Evolutionary conservation across 768 basidiomycete species (phyloP).

Genomic region (Mrakia gelida): DNA sequence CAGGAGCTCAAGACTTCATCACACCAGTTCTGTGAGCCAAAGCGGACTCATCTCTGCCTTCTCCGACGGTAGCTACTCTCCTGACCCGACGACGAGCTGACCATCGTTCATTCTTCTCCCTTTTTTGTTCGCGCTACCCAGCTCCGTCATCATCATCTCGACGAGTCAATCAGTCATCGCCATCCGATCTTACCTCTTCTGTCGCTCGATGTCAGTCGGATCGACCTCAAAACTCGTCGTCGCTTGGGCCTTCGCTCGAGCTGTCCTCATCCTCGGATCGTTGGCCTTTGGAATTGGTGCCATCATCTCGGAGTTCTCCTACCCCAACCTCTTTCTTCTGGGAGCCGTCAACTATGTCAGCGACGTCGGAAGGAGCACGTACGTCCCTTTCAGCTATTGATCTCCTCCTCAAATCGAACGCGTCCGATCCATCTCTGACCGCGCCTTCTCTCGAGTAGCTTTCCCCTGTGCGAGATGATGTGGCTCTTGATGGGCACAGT

Average conservation of each 20-base stretch:
- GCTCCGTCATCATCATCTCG: background rate
- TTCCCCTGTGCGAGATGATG: background rate
- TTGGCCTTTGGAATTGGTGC: background rate
- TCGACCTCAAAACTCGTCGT: background rate
- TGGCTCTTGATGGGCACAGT: background rate
- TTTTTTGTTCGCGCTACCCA: background rate
- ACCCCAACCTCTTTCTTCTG: background rate
- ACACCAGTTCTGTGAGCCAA: background rate
- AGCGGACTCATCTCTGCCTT: too few species aligned
- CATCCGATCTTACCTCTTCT: slow-evolving; percentile 4
- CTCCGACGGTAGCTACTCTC: too few species aligned
- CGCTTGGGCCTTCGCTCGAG: background rate
- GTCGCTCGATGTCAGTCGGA: background rate
- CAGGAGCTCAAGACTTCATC: background rate
- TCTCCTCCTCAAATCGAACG: background rate
- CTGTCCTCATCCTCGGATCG: background rate
- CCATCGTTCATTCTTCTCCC: background rate
- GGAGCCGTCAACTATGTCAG: background rate
- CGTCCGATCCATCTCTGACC: background rate
- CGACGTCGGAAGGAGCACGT: background rate
- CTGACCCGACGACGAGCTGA: background rate
- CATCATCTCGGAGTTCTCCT: background rate
- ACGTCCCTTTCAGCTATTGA: background rate
- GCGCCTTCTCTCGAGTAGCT: background rate
- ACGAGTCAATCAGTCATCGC: background rate